Percentiles rank a stretch among this genome's conserved stretches.
These are phyloP conservation scores for Pouteria campechiana DNA, from an alignment of 179 eudicot species.

Conservation along the genomic window DNA sequence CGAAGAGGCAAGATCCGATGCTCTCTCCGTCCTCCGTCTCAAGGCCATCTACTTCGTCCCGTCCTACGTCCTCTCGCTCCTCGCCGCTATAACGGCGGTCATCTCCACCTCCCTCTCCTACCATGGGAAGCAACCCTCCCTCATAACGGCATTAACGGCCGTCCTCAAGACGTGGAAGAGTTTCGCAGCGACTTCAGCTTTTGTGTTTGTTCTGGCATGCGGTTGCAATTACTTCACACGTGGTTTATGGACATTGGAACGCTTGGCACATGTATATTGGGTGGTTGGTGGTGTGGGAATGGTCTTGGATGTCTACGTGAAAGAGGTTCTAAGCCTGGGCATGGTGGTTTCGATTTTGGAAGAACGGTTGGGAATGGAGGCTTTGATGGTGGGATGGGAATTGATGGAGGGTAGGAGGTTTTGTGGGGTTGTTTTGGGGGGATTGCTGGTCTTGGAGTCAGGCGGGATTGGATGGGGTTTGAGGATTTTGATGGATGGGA, in stretches of 20 bases:
- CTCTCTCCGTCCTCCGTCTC: slow-evolving; percentile 4
- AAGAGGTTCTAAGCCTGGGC: slow-evolving; percentile 13
- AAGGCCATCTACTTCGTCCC: slow-evolving; percentile 1
- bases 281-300: neutral
- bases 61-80: neutral
- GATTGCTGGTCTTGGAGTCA: slow-evolving; percentile 8
- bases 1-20: neutral
- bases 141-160: neutral
- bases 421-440: slow-evolving; percentile 25
- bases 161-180: slow-evolving; percentile 2
- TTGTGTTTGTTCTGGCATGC: neutral
- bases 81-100: slow-evolving; percentile 1
- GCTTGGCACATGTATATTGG: neutral
- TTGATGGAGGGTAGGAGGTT: slow-evolving; percentile 26
- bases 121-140: neutral
- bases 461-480: slow-evolving; percentile 15
- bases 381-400: slow-evolving; percentile 18
- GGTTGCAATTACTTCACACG: neutral
- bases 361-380: slow-evolving; percentile 16
- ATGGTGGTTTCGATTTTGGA: slow-evolving; percentile 25
- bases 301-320: slow-evolving; percentile 13
- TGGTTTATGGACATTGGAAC: neutral
- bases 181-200: neutral
- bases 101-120: neutral
- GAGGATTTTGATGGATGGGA: slow-evolving; percentile 16